Conservation (phyloP, 1,139 yeast genomes). For the Nakaseomyces bracarensis region DNA sequence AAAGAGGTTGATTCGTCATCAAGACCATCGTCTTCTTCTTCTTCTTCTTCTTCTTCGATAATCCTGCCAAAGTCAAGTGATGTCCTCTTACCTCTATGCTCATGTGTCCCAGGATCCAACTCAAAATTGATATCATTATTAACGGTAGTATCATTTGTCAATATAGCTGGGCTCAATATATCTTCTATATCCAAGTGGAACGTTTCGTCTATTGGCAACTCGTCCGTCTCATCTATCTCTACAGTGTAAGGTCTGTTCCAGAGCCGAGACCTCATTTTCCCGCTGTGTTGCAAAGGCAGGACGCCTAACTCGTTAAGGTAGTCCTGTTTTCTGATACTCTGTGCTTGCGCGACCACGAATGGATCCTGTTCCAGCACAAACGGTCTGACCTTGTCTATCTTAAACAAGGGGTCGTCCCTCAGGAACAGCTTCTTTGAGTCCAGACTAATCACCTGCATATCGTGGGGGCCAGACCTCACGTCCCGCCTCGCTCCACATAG, state of each 20-base stretch:
- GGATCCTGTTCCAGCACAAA: conserved; percentile 10
- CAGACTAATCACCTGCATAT: no score
- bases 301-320: conserved; percentile 25
- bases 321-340: conserved; percentile 24
- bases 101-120: conserved; percentile 4
- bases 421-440: neutral
- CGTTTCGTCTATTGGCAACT: conserved; percentile 23
- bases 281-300: conserved; percentile 9
- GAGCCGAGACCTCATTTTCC: conserved; percentile 9
- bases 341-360: conserved; percentile 5
- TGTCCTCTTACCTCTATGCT: conserved; percentile 7
- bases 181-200: conserved; percentile 28
- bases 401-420: conserved; percentile 2
- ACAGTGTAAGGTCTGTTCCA: conserved; percentile 6
- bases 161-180: conserved; percentile 23
- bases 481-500: no score
- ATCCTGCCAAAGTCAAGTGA: conserved; percentile 7
- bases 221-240: conserved; percentile 11
- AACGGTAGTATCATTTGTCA: conserved; percentile 9
- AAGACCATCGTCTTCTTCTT: conserved; percentile 9
- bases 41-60: conserved; percentile 1
- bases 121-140: conserved; percentile 10
- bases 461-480: no score
- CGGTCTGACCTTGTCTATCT: conserved; percentile 14
- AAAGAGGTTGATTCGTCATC: conserved; percentile 11